Evolutionary conservation across 2,329 filamentous ascomycete genomes (phyloP).

Genomic region (Didymella pinodella): DNA sequence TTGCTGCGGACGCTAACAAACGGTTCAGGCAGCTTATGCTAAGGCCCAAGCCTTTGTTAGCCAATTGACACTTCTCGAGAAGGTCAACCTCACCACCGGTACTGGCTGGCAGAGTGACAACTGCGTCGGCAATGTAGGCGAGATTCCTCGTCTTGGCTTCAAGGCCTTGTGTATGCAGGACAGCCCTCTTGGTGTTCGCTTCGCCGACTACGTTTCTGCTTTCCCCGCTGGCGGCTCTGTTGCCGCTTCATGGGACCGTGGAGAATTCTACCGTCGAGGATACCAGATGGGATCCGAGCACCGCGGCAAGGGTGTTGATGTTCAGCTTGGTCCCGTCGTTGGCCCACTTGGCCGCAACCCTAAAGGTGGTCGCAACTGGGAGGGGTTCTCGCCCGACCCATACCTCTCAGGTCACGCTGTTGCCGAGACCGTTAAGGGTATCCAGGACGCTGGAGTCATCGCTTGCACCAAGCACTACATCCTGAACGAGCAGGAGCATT

Average conservation of each 20-base stretch:
- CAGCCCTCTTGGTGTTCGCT: constrained; percentile 79
- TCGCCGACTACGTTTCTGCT: constrained; percentile 80
- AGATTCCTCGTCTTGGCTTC: constrained; percentile 74
- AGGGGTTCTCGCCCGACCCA: constrained; percentile 73
- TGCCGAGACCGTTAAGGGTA: constrained; percentile 76
- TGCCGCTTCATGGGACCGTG: constrained; percentile 82
- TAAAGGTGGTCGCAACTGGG: constrained; percentile 63
- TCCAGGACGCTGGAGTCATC: constrained; percentile 82
- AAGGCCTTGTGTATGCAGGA: constrained; percentile 86
- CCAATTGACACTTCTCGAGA: constrained; percentile 82
- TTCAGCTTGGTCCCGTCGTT: constrained; percentile 78
- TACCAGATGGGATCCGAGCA: constrained; percentile 78
- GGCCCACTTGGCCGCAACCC: constrained; percentile 74
- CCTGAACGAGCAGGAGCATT: constrained; percentile 67
- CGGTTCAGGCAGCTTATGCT: constrained; percentile 66
- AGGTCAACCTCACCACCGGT: constrained; percentile 94
- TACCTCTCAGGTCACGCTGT: constrained; percentile 77
- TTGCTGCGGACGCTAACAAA: neutral
- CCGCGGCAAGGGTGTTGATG: constrained; percentile 76
- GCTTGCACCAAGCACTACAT: constrained; percentile 75
- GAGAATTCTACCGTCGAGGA: constrained; percentile 73
- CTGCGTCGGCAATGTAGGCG: constrained; percentile 74
- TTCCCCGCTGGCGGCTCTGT: constrained; percentile 81
- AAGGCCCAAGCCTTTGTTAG: constrained; percentile 82
- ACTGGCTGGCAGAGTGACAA: constrained; percentile 68